Percentiles rank a stretch among this genome's conserved stretches.
These are phyloP conservation scores for Penicillium ochrochloron DNA, from an alignment of 495 filamentous ascomycete genomes.

Conservation along the genomic window DNA sequence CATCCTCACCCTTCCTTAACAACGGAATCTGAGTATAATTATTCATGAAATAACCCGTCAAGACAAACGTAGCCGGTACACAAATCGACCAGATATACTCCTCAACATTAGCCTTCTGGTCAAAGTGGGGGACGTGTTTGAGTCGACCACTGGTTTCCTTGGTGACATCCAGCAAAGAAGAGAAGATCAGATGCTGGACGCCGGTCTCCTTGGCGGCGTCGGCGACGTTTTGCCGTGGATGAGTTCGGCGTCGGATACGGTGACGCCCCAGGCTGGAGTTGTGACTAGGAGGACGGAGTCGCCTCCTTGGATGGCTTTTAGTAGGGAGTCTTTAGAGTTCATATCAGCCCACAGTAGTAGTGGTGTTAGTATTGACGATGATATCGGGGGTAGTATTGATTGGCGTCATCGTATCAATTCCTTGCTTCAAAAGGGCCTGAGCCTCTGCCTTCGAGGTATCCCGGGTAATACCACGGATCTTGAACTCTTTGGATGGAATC, in stretches of 20 bases:
- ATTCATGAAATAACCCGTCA: background rate
- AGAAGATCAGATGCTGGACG: background rate
- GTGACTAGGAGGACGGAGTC: background rate
- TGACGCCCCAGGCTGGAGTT: background rate
- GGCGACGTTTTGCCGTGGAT: background rate
- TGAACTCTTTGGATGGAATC: conserved; percentile 50
- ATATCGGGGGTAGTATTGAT: background rate
- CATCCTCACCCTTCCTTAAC: background rate
- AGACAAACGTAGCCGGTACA: background rate
- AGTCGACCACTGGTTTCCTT: background rate
- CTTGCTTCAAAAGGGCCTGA: conserved; percentile 30
- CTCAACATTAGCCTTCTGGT: background rate
- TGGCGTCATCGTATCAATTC: conserved; percentile 40
- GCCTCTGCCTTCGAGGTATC: conserved; percentile 38
- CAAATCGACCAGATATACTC: background rate
- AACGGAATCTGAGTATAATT: background rate
- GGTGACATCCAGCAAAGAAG: background rate
- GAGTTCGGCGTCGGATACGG: background rate
- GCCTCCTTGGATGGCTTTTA: background rate
- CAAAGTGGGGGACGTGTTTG: background rate
- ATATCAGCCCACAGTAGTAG: background rate
- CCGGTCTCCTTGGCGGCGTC: background rate
- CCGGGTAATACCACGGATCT: conserved; percentile 59
- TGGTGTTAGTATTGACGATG: background rate
- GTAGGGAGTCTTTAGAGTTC: background rate